Conservation (phyloP, 345 rosid species). For the Eucalyptus sideroxylon region DNA sequence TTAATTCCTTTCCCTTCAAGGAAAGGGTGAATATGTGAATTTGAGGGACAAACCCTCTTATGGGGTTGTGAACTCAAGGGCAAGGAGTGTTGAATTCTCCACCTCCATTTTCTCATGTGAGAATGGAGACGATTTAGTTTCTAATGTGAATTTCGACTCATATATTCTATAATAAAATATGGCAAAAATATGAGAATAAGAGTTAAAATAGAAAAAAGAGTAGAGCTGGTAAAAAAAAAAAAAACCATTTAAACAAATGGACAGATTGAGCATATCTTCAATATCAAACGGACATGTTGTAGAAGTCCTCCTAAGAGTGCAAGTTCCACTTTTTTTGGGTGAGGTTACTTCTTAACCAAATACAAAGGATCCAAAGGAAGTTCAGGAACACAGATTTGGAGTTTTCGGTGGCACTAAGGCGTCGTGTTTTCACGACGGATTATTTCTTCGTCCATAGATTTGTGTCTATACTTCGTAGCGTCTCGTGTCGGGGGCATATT, state of each 20-base stretch:
- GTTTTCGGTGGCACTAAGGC: too few species aligned
- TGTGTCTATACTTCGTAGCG: background rate
- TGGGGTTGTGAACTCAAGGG: fast-evolving
- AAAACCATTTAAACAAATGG: fast-evolving
- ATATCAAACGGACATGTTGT: too few species aligned
- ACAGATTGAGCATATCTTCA: fast-evolving
- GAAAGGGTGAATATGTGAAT: too few species aligned
- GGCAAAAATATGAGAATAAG: fast-evolving
- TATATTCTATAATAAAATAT: fast-evolving
- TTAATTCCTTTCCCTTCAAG: too few species aligned
- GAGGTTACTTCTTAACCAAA: too few species aligned
- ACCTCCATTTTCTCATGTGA: fast-evolving
- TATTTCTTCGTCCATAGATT: background rate
- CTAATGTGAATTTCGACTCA: fast-evolving
- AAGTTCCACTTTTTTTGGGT: too few species aligned
- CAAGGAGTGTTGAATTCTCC: too few species aligned
- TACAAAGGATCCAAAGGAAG: too few species aligned
- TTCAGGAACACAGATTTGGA: too few species aligned
- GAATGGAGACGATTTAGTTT: fast-evolving
- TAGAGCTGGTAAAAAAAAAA: fast-evolving
- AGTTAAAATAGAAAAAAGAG: fast-evolving
- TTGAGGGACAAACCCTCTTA: too few species aligned
- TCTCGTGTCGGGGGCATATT: background rate
- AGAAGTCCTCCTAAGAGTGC: too few species aligned
- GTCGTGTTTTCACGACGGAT: too few species aligned